Base-by-base conservation (phyloP, 1,139 yeast genomes). In the Yamadazyma membranifaciens region DNA sequence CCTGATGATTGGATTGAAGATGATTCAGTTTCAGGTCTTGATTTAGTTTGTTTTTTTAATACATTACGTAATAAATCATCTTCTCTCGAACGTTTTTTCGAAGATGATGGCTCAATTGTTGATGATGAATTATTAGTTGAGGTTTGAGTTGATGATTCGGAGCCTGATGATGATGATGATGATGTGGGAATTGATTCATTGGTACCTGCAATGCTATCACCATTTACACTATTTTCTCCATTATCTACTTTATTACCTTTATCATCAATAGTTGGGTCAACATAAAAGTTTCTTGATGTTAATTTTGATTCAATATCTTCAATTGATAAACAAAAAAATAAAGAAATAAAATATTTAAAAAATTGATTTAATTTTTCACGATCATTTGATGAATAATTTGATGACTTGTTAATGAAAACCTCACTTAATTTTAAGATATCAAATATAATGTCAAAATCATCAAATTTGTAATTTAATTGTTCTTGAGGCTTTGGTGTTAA, bases 401-500 rank as follows among this genome's bases (percentile, higher is more conserved):
- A 80, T 16, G 81, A 78, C 49, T 80, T 79, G 51, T 75, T 77
- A 49, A 92, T 73, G 57, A 81, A 89, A n/a, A 79, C 79, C 45
- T 80, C 77, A 9, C 87, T 77, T 48, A 92, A 73, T 45, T 78
- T 76, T 43, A 86, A 61, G 38, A 91, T 78, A 62, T 94, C 98
- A 59, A 73, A 74, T 37, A 94, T 67, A 15, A 92, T 80, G 11
- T 77, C 83, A 41, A 67, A 62, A 56, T 92, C 96, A 9, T 68
- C 64, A 52, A 91, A 81, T 30, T 65, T 65, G 56, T 81, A 89
- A 44, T 76, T 76, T 47, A 92, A 73, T 62, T 92, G 97, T 44
- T 85, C 84, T 57, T 83, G 84, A 9, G 95, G 87, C 51, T 79
- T 83, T 12, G 96, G 96, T 33, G 94, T 84, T 54, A 88, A 74